Base-by-base conservation (phyloP, 2,329 filamentous ascomycete genomes). In the Colletotrichum echinochloae region DNA sequence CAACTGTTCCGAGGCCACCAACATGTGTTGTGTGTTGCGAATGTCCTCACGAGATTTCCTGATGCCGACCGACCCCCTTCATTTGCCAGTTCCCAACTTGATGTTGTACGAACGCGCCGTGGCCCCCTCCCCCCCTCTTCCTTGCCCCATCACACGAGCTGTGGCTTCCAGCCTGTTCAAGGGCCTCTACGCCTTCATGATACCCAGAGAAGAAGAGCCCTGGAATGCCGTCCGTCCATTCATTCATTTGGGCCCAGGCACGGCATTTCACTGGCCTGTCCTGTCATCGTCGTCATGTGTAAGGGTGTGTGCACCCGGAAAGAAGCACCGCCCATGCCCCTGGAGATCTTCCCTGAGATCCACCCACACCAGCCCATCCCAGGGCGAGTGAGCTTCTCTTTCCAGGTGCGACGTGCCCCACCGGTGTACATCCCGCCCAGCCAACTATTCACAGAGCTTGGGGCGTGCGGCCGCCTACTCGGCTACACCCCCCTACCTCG, bases 271-370 rank as follows among this genome's bases (percentile, higher is more conserved):
- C 26, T 52, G 16, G 18, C 14, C 49, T 20, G 26, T 18, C 28
- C 16, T 52, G 49, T 33, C 44, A 3, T 48, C n/a, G 49, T 33
- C 16, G 18, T 5, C 6, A 18, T 33, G 49, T 33, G 28, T 16
- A 52, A 52, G n/a, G 12, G 12, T 9, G n/a, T 5, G 12, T 9
- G 16, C 18, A 52, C 26, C n/a, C 26, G 57, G 23, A 33, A 49
- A 26, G 28, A 49, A 60, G 28, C 26, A 46, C 41, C 39, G 7
- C 57, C 44, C 39, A 46, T 60, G 56, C 11, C 11, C 61, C 61
- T 61, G 66, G 66, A 69, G 66, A 69, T 66, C 61, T 69, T 69
- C 66, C 66, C 61, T 61, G 66, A 60, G 61, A 48, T 56, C 66
- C 66, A 69, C 54, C 16, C 65, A 68, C 60, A 46, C 66, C 66